phyloP scores from a whole-genome alignment of 257 asterid species.

The Cruciata laevipes region DNA sequence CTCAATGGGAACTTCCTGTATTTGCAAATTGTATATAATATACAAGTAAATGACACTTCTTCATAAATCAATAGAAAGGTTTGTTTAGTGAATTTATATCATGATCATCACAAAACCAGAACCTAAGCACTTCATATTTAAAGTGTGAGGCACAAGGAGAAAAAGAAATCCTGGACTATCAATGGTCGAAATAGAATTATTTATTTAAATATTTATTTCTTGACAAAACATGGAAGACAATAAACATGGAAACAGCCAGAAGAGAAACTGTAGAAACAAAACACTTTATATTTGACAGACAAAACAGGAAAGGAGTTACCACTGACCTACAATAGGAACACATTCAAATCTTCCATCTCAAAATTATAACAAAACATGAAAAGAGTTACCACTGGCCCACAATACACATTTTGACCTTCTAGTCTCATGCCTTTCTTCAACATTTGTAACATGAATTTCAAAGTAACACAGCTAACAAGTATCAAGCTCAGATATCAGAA shows the following conservation, averaged over 20 bases:
- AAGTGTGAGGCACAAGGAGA: background rate
- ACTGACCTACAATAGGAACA: background rate
- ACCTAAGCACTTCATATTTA: background rate
- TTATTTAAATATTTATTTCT: too few relatives aligned
- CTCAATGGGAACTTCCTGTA: background rate
- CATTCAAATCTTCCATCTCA: background rate
- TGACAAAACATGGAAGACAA: background rate
- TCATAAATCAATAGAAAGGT: background rate
- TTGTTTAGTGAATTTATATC: background rate
- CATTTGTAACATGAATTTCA: background rate
- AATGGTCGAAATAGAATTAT: background rate
- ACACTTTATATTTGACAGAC: slow-evolving; percentile 1
- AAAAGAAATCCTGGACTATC: background rate
- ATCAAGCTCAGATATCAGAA: background rate
- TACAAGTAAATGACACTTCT: background rate
- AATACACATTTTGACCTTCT: background rate
- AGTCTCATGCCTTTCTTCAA: background rate
- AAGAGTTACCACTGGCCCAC: too few relatives aligned
- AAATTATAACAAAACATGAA: background rate
- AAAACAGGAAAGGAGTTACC: background rate
- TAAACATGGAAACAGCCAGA: background rate
- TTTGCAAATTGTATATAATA: background rate
- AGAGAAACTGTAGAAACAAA: background rate
- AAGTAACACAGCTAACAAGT: background rate
- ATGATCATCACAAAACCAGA: background rate